Conservation (phyloP, 2,329 filamentous ascomycete genomes). For the Periconia sp. region DNA sequence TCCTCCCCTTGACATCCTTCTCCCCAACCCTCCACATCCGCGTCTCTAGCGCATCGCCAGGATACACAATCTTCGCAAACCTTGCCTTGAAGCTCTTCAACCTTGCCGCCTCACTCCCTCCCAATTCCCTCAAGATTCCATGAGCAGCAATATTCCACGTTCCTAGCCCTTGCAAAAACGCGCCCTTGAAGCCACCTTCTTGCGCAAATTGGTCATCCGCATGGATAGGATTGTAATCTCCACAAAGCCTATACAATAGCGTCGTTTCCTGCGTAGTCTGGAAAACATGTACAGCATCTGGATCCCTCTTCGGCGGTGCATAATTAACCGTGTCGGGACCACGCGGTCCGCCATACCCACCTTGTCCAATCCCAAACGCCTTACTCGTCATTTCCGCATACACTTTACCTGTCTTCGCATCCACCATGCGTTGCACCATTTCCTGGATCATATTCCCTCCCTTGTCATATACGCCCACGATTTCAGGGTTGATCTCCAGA, state of each 20-base stretch:
- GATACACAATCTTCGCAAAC: conserved; percentile 56
- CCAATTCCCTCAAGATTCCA: conserved; percentile 49
- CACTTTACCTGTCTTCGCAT: conserved; percentile 46
- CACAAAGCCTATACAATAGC: conserved; percentile 54
- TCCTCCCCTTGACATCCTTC: conserved; percentile 34
- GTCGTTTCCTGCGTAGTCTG: conserved; percentile 49
- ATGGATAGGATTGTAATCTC: conserved; percentile 58
- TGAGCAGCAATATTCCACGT: conserved; percentile 58
- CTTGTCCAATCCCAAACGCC: conserved; percentile 55
- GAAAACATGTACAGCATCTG: conserved; percentile 48
- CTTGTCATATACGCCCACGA: conserved; percentile 56
- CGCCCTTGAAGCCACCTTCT: conserved; percentile 53
- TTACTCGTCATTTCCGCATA: conserved; percentile 50
- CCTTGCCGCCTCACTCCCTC: conserved; percentile 48
- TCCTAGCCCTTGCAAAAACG: conserved; percentile 55
- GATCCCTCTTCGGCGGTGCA: conserved; percentile 40
- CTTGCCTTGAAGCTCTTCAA: conserved; percentile 53
- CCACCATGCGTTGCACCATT: conserved; percentile 48
- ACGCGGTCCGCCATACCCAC: conserved; percentile 53
- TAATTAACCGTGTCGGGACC: conserved; percentile 44
- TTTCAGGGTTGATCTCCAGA: conserved; percentile 48
- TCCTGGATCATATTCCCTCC: conserved; percentile 51
- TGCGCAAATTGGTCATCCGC: conserved; percentile 51
- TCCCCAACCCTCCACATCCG: conserved; percentile 50
- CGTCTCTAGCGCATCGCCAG: conserved; percentile 53